These are phyloP conservation scores for Hypoxylon rubiginosum DNA, from an alignment of 2,329 filamentous ascomycete species.

Conservation along the genomic window DNA sequence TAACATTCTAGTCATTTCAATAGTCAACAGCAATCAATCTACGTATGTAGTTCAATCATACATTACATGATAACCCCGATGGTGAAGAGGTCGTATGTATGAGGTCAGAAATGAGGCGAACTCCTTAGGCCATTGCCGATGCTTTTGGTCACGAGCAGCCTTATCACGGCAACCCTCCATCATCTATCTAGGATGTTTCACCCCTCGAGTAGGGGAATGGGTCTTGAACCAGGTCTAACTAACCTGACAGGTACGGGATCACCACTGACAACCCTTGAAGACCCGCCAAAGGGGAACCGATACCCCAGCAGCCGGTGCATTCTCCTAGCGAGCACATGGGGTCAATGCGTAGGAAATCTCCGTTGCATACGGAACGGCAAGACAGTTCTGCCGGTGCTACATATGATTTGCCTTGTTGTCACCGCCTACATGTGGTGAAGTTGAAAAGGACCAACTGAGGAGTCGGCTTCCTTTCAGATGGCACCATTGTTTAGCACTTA, in stretches of 20 bases:
- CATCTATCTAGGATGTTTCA: conserved; percentile 21
- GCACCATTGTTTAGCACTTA: background rate
- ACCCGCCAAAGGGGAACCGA: conserved; percentile 34
- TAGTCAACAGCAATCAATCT: background rate
- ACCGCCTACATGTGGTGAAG: conserved; percentile 16
- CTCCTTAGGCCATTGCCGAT: conserved; percentile 12
- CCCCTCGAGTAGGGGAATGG: conserved; percentile 14
- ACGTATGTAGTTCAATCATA: background rate
- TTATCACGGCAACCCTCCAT: background rate
- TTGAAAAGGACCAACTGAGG: background rate
- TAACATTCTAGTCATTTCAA: background rate
- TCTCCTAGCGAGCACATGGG: conserved; percentile 21
- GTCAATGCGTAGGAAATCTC: conserved; percentile 39
- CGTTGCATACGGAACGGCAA: conserved; percentile 11
- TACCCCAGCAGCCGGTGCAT: conserved; percentile 25
- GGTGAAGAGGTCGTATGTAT: background rate
- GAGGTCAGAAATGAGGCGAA: conserved; percentile 20
- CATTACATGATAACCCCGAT: conserved; percentile 3
- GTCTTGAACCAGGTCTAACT: conserved; percentile 8
- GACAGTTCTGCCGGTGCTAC: conserved; percentile 4
- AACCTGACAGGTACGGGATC: conserved; percentile 24
- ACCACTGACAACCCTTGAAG: conserved; percentile 29
- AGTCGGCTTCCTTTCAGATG: background rate
- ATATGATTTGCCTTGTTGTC: conserved; percentile 11
- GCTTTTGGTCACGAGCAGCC: conserved; percentile 2